Percentiles rank a stretch among this genome's conserved stretches.
phyloP scores from a whole-genome alignment of 2,329 filamentous ascomycete species.

The Alternaria tenuissima region DNA sequence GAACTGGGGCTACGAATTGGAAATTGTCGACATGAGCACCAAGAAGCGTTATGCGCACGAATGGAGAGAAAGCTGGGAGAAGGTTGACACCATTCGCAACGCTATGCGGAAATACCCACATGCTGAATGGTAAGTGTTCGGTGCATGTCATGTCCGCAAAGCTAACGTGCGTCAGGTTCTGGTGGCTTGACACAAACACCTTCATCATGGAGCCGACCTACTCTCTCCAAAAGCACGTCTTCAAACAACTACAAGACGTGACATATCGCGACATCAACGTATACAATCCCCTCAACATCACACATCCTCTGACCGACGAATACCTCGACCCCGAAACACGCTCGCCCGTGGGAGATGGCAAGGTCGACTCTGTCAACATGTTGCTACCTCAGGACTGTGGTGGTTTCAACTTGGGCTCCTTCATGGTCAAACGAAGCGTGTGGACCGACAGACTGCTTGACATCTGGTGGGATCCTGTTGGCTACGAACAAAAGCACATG shows the following conservation, averaged over 20 bases:
- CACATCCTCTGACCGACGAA: slow-evolving; percentile 76
- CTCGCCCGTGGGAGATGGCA: slow-evolving; percentile 79
- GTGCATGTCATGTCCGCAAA: not conserved
- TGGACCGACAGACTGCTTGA: slow-evolving; percentile 94
- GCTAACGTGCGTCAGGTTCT: slow-evolving; percentile 76
- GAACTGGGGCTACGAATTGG: slow-evolving; percentile 92
- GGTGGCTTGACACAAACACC: slow-evolving; percentile 98
- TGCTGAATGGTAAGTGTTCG: slow-evolving; percentile 84
- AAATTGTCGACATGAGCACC: slow-evolving; percentile 97
- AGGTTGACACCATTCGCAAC: slow-evolving; percentile 91
- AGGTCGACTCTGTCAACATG: slow-evolving; percentile 81
- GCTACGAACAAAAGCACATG: slow-evolving; percentile 99
- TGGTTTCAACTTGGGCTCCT: slow-evolving; percentile 96
- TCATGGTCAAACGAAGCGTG: slow-evolving; percentile 83
- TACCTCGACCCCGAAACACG: slow-evolving; percentile 80
- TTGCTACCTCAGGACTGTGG: slow-evolving; percentile 92
- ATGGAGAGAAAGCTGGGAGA: slow-evolving; percentile 99
- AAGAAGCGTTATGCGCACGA: slow-evolving; percentile 99
- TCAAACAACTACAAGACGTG: slow-evolving; percentile 76
- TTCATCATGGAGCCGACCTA: slow-evolving; percentile 96
- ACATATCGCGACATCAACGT: slow-evolving; percentile 95
- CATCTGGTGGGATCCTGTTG: slow-evolving; percentile 97
- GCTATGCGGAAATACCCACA: slow-evolving; percentile 92
- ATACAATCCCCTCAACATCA: slow-evolving; percentile 94
- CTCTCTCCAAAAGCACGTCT: slow-evolving; percentile 89